These are phyloP conservation scores for Stephania japonica DNA, from an alignment of 164 flowering plant species.

Conservation along the genomic window DNA sequence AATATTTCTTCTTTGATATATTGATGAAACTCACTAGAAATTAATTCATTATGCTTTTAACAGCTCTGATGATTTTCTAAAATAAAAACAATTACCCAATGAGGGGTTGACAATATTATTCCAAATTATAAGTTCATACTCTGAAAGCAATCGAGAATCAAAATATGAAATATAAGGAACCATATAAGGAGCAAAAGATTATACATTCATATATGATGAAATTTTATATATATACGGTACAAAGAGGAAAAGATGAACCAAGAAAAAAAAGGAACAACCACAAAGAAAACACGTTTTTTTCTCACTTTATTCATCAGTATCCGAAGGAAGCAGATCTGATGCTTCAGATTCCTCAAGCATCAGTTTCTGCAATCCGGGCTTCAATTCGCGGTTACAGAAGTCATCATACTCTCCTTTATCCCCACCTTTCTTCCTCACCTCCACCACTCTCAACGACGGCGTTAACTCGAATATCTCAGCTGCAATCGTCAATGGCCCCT, in stretches of 20 bases:
- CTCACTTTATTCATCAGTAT: conserved; percentile 42
- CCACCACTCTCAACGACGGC: conserved; percentile 65
- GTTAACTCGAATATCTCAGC: conserved; percentile 88
- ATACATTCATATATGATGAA: background rate
- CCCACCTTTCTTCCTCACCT: conserved; percentile 85
- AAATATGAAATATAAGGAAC: no score
- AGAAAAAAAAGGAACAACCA: background rate
- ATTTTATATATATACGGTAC: background rate
- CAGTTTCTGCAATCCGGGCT: conserved; percentile 55
- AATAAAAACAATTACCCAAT: no score
- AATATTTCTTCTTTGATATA: no score
- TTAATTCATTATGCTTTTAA: no score
- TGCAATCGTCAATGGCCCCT: conserved; percentile 70
- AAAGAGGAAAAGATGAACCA: background rate
- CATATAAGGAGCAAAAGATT: background rate
- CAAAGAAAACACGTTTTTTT: no score
- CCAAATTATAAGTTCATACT: no score
- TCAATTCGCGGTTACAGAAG: conserved; percentile 55
- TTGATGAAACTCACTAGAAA: no score
- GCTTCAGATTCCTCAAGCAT: conserved; percentile 1
- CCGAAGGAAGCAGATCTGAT: conserved; percentile 38
- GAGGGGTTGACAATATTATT: no score
- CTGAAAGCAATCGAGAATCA: no score
- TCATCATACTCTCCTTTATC: conserved; percentile 71
- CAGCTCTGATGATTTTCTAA: no score